Evolutionary conservation across 1,284 basidiomycete species (phyloP).

Genomic region (Pseudozyma thailandica): DNA sequence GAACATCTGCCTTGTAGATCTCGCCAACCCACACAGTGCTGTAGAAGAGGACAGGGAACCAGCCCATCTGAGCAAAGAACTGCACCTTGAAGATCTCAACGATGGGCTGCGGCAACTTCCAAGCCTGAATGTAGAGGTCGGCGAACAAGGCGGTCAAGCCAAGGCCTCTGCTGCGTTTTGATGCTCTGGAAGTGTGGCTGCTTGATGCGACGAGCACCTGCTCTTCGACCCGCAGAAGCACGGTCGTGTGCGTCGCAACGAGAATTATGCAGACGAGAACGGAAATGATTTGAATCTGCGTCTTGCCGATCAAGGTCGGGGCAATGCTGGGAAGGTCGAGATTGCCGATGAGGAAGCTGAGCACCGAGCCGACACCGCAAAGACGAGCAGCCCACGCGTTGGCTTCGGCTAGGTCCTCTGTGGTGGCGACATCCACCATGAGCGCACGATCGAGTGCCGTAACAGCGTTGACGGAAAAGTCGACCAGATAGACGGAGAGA

Average conservation of each 20-base stretch:
- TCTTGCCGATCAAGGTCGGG: constrained; percentile 34
- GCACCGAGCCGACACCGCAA: constrained; percentile 66
- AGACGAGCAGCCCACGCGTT: constrained; percentile 96
- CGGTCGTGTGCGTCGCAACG: constrained; percentile 47
- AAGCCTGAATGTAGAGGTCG: constrained; percentile 43
- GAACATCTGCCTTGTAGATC: constrained; percentile 53
- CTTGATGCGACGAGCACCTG: constrained; percentile 27
- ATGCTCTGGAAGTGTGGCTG: neutral
- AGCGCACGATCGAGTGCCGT: constrained; percentile 85
- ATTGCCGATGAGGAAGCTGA: constrained; percentile 64
- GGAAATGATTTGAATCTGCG: constrained; percentile 51
- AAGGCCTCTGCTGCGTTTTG: constrained; percentile 4
- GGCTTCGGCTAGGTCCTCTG: constrained; percentile 80
- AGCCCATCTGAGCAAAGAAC: constrained; percentile 62
- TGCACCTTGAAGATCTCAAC: constrained; percentile 58
- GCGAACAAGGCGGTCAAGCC: constrained; percentile 9
- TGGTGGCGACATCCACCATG: constrained; percentile 74
- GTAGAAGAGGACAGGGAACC: constrained; percentile 64
- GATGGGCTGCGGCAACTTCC: constrained; percentile 45
- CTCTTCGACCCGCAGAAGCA: constrained; percentile 46
- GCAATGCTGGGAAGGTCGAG: constrained; percentile 47
- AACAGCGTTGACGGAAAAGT: constrained; percentile 92
- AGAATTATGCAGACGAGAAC: constrained; percentile 47
- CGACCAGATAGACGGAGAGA: constrained; percentile 85
- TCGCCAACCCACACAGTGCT: constrained; percentile 62